Conservation (phyloP, 805 yeast species). For the Metschnikowia lochheadii region DNA sequence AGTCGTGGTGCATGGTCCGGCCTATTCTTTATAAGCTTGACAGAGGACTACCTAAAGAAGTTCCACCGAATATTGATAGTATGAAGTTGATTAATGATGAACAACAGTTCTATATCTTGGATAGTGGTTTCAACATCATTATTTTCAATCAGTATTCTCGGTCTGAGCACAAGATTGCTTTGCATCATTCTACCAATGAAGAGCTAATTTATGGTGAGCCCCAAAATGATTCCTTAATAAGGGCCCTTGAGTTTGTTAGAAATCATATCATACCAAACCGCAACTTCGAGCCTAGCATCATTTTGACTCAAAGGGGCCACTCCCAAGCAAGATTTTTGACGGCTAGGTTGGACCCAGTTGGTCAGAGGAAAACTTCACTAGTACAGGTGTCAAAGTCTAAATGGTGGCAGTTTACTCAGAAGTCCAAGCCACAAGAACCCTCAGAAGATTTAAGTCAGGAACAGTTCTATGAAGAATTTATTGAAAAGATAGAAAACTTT, state of each 20-base stretch:
- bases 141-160: constrained; percentile 18
- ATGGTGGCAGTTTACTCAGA: constrained; percentile 11
- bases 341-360: constrained; percentile 28
- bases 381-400: constrained; percentile 1
- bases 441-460: constrained; percentile 18
- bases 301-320: constrained; percentile 34
- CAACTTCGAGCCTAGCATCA: constrained; percentile 20
- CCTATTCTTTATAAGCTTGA: constrained; percentile 26
- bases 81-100: neutral
- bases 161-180: constrained; percentile 8
- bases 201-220: constrained; percentile 5
- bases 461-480: constrained; percentile 26
- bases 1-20: constrained; percentile 23
- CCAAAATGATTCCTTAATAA: neutral
- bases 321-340: constrained; percentile 36
- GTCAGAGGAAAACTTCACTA: neutral
- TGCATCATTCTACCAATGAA: constrained; percentile 17
- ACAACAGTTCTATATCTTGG: constrained; percentile 25
- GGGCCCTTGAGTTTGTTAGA: constrained; percentile 6
- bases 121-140: constrained; percentile 25
- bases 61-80: constrained; percentile 19
- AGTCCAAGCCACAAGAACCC: constrained; percentile 1
- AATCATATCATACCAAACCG: constrained; percentile 6
- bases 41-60: neutral
- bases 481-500: constrained; percentile 17